Percentiles rank a stretch among this genome's conserved stretches.
These are phyloP conservation scores for Ophiostoma tasmaniense DNA, from an alignment of 2,329 filamentous ascomycete genomes.

Conservation along the genomic window DNA sequence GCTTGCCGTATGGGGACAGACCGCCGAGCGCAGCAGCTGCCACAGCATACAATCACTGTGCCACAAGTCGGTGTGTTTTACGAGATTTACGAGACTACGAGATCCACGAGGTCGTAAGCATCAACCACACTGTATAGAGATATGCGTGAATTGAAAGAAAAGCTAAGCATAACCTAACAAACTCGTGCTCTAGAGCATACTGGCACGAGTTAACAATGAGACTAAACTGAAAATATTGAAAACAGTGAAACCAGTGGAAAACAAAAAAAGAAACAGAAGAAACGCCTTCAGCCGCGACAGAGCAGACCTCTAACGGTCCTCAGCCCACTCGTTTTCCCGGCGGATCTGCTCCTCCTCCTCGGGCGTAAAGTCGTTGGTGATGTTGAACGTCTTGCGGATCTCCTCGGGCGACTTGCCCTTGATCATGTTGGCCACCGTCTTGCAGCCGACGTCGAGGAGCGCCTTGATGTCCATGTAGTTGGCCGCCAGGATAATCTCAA, in stretches of 20 bases:
- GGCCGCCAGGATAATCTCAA: conserved; percentile 95
- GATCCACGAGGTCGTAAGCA: no score
- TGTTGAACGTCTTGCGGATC: conserved; percentile 99
- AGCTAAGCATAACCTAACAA: background rate
- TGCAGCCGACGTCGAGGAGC: conserved; percentile 94
- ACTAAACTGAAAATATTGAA: no score
- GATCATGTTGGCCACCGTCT: conserved; percentile 99
- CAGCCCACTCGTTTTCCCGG: conserved; percentile 84
- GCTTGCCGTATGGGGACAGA: background rate
- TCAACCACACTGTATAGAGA: no score
- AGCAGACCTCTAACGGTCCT: conserved; percentile 71
- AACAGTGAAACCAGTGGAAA: no score
- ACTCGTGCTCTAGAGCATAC: no score
- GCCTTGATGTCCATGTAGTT: conserved; percentile 99
- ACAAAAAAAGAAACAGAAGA: no score
- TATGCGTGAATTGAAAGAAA: no score
- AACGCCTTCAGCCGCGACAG: no score
- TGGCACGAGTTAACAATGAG: no score
- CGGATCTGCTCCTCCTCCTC: conserved; percentile 98
- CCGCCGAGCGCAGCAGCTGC: background rate
- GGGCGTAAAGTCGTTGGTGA: conserved; percentile 97
- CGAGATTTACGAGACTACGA: no score
- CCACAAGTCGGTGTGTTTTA: background rate
- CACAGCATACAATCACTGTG: background rate
- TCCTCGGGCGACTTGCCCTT: conserved; percentile 99